Evolutionary conservation across 2,329 filamentous ascomycete species (phyloP), one percentile per base, ranked within the genome.

Genomic region (Leptographium flavum): DNA sequence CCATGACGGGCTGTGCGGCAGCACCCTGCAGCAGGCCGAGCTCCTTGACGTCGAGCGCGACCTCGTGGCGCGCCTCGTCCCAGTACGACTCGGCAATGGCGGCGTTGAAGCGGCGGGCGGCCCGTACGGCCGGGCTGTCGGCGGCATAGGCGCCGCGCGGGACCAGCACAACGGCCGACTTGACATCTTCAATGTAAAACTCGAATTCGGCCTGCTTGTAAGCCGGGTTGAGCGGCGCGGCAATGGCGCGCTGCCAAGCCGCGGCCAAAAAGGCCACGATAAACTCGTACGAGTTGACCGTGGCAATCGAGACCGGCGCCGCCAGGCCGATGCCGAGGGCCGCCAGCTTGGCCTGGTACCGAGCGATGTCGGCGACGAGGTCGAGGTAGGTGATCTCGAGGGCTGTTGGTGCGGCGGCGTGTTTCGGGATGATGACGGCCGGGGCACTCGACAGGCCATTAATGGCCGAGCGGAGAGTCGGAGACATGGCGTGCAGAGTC

Each of bases 121-220:
- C 86, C 56, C 77, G 74, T 25, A 92, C 83, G 23, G 82, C 84
- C 13, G 83, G 74, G 10, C 76, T 79, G 58, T 80, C 68, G 53
- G 78, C 71, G 11, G 69, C 68, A 55, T 77, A 83, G 14, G 80
- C 76, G 15, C 83, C 85, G 53, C 70, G 70, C 13, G 86, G 85
- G 10, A 93, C 81, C 31, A 93, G 69, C 28, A 87, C 75, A 48
- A 93, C 67, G 30, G 81, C 81, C 5, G 86, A 90, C 58, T 80
- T 84, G 54, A 93, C 70, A 59, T 94, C 86, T 52, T 87, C 81
- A 56, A 94, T 90, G 63, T 92, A 93, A 64, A 93, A 93, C 60
- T 92, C 86, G 60, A 90, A 92, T 62, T 93, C 86, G 47, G 80
- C 80, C 63, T 92, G 84, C 67, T 88, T 93, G 69, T 93, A 93